Evolutionary conservation across 495 filamentous ascomycete species (phyloP).

Genomic region (Ascodesmis nigricans): DNA sequence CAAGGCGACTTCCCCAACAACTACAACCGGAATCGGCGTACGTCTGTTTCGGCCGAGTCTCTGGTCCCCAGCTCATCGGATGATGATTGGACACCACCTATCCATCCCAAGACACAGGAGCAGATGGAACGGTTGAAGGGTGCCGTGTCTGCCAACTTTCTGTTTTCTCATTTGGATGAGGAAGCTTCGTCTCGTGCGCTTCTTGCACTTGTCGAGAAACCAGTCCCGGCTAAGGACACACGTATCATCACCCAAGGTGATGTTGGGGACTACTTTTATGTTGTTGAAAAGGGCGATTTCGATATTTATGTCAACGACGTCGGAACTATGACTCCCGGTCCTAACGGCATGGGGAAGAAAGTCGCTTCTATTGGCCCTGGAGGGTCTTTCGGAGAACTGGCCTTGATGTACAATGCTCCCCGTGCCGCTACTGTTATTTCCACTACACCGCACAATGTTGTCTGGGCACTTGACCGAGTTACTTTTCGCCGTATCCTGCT

Average conservation of each 20-base stretch:
- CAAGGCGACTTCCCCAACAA: conserved; percentile 56
- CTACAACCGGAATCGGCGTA: conserved; percentile 81
- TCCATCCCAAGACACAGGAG: conserved; percentile 58
- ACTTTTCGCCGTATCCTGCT: conserved; percentile 96
- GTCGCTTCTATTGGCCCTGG: conserved; percentile 69
- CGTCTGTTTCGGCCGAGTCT: conserved; percentile 90
- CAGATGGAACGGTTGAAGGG: conserved; percentile 57
- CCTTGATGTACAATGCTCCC: conserved; percentile 96
- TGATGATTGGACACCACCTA: conserved; percentile 78
- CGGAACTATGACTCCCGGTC: conserved; percentile 61
- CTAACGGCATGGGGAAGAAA: conserved; percentile 62
- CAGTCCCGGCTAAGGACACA: conserved; percentile 72
- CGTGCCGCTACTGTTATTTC: conserved; percentile 90
- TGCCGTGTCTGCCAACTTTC: conserved; percentile 72
- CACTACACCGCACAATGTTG: conserved; percentile 49
- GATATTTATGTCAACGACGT: conserved; percentile 71
- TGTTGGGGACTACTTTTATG: conserved; percentile 91
- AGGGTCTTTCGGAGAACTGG: conserved; percentile 91
- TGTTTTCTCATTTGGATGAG: conserved; percentile 86
- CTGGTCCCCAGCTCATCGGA: conserved; percentile 65
- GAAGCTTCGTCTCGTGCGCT: conserved; percentile 73
- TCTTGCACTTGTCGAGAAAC: conserved; percentile 80
- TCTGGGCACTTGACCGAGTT: conserved; percentile 87
- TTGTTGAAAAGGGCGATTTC: conserved; percentile 78
- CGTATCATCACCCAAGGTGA: conserved; percentile 87